Evolutionary conservation across 2,329 filamentous ascomycete species (phyloP).

Genomic region (Diaporthe eres): DNA sequence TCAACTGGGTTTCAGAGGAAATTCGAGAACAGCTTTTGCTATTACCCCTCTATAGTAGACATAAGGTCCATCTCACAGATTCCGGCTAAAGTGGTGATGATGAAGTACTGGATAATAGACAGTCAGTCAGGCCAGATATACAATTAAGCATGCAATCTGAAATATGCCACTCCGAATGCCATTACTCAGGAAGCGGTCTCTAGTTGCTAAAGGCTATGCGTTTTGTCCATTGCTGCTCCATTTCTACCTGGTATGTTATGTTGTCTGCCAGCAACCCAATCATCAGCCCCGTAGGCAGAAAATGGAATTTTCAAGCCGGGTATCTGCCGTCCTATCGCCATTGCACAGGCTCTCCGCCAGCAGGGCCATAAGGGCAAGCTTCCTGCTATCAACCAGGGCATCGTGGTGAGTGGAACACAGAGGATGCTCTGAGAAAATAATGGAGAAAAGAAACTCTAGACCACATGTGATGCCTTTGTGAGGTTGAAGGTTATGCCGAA

Average conservation of each 20-base stretch:
- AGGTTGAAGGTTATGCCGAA: background rate
- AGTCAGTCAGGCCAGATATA: background rate
- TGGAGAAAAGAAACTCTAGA: background rate
- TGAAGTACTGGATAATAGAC: background rate
- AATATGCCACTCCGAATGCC: background rate
- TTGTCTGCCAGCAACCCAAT: slow-evolving; percentile 2
- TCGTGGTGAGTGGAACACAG: background rate
- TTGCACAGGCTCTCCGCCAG: background rate
- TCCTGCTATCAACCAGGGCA: background rate
- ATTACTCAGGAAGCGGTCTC: background rate
- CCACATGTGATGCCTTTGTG: background rate
- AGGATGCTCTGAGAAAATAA: background rate
- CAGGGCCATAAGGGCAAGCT: slow-evolving; percentile 8
- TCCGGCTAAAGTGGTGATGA: slow-evolving; percentile 1
- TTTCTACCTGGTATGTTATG: background rate
- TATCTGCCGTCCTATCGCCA: background rate
- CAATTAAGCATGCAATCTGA: background rate
- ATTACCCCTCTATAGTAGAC: background rate
- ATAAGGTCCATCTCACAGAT: slow-evolving; percentile 14
- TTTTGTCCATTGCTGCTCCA: background rate
- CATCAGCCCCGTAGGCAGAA: background rate
- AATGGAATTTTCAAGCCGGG: background rate
- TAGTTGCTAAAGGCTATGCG: background rate
- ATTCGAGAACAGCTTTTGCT: background rate
- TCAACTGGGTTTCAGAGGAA: background rate